Conservation (phyloP, 805 yeast species). For the Barnettozyma vustinii region DNA sequence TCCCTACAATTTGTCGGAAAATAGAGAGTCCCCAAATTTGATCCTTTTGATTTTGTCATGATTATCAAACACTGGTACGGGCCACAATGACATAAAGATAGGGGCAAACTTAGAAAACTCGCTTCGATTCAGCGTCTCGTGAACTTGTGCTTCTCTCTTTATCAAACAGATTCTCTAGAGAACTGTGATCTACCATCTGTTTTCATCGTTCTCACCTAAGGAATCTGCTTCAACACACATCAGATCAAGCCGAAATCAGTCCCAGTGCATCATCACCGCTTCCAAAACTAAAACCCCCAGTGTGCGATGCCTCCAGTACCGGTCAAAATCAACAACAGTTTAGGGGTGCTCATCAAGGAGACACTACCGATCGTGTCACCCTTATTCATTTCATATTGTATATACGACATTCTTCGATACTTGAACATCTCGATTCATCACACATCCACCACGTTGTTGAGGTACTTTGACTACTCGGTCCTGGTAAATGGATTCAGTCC, state of each 20-base stretch:
- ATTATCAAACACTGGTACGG: not conserved
- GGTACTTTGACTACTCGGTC: slow-evolving; percentile 15
- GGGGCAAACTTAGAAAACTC: not conserved
- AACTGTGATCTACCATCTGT: too few species aligned
- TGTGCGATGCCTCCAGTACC: slow-evolving; percentile 1
- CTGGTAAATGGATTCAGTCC: slow-evolving; percentile 17
- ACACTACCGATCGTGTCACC: slow-evolving; percentile 17
- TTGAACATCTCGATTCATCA: not conserved
- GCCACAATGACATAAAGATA: not conserved
- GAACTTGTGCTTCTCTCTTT: too few species aligned
- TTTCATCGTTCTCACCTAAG: too few species aligned
- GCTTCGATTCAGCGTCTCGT: not conserved
- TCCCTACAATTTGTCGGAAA: too few species aligned
- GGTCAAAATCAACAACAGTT: slow-evolving; percentile 7
- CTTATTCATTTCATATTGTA: slow-evolving; percentile 15
- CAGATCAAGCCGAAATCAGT: not conserved
- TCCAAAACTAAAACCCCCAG: not conserved
- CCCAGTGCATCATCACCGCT: not conserved
- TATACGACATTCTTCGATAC: slow-evolving; percentile 13
- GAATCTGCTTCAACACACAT: not conserved
- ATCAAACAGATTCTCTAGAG: too few species aligned
- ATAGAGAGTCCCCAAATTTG: not conserved
- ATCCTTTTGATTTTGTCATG: not conserved
- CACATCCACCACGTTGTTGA: slow-evolving; percentile 14
- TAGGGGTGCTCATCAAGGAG: slow-evolving; percentile 10